Evolutionary conservation across 768 basidiomycete genomes (phyloP).

Genomic region (Termitomyces sp.): DNA sequence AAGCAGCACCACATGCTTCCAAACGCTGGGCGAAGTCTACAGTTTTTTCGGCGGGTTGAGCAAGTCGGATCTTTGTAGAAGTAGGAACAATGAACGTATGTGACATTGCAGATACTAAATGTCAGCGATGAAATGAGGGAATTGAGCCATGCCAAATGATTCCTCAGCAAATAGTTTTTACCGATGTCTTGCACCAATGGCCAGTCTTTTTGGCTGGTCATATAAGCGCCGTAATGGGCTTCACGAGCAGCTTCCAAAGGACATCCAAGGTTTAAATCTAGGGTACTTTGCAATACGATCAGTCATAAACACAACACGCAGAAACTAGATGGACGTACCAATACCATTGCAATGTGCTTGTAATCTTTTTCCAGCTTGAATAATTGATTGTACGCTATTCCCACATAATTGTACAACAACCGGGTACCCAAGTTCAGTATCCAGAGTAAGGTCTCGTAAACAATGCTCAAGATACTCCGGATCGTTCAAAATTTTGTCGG

Average conservation of each 20-base stretch:
- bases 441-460: conserved; percentile 44
- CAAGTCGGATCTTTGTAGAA: conserved; percentile 57
- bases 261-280: conserved; percentile 80
- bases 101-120: conserved; percentile 60
- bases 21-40: conserved; percentile 49
- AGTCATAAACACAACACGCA: background rate
- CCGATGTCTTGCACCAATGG: conserved; percentile 60
- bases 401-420: conserved; percentile 74
- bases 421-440: conserved; percentile 29
- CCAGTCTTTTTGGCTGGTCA: conserved; percentile 73
- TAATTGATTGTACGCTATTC: conserved; percentile 56
- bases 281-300: conserved; percentile 9
- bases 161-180: conserved; percentile 19
- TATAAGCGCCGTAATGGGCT: conserved; percentile 68
- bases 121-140: background rate
- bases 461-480: conserved; percentile 60
- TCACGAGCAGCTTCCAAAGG: conserved; percentile 66
- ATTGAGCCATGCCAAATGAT: background rate
- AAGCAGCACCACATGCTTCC: conserved; percentile 61
- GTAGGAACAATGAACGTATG: conserved; percentile 58
- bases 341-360: conserved; percentile 62
- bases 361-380: conserved; percentile 54
- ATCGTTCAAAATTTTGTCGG: conserved; percentile 57
- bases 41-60: conserved; percentile 50
- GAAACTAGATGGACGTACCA: conserved; percentile 34